phyloP scores from a whole-genome alignment of 495 filamentous ascomycete genomes.

The Talaromyces ruber region DNA sequence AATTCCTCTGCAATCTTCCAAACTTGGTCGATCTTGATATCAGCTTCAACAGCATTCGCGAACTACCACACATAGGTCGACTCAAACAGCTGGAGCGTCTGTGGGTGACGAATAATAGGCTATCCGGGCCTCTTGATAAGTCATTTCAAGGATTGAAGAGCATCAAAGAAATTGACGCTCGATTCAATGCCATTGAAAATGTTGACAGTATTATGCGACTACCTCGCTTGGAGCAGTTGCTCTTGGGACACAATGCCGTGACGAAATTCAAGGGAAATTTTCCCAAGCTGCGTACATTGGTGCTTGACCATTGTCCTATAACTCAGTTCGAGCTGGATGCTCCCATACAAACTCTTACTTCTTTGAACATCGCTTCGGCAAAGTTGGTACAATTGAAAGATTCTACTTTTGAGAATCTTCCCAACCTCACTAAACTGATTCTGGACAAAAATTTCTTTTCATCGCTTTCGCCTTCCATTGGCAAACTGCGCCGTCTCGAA shows the following conservation, averaged over 20 bases:
- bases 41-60: slow-evolving; percentile 86
- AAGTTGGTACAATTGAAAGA: slow-evolving; percentile 83
- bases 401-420: slow-evolving; percentile 76
- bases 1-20: slow-evolving; percentile 71
- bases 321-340: slow-evolving; percentile 80
- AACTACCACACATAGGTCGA: slow-evolving; percentile 69
- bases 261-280: slow-evolving; percentile 83
- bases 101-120: slow-evolving; percentile 89
- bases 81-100: slow-evolving; percentile 75
- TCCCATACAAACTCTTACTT: slow-evolving; percentile 70
- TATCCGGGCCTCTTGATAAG: slow-evolving; percentile 63
- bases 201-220: slow-evolving; percentile 79
- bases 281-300: slow-evolving; percentile 69
- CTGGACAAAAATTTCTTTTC: slow-evolving; percentile 95
- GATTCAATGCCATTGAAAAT: slow-evolving; percentile 79
- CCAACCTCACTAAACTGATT: slow-evolving; percentile 75
- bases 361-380: slow-evolving; percentile 76
- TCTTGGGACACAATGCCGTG: slow-evolving; percentile 83
- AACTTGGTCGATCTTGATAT: slow-evolving; percentile 89
- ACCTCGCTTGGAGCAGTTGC: slow-evolving; percentile 77
- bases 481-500: slow-evolving; percentile 74
- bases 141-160: slow-evolving; percentile 62
- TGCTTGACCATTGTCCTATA: slow-evolving; percentile 86
- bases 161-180: slow-evolving; percentile 85
- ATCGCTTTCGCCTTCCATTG: slow-evolving; percentile 74